A percentile compares a stretch with the other conserved stretches of the same genome.
phyloP scores from a whole-genome alignment of 768 basidiomycete species.

The Phanerodontia chrysosporium region DNA sequence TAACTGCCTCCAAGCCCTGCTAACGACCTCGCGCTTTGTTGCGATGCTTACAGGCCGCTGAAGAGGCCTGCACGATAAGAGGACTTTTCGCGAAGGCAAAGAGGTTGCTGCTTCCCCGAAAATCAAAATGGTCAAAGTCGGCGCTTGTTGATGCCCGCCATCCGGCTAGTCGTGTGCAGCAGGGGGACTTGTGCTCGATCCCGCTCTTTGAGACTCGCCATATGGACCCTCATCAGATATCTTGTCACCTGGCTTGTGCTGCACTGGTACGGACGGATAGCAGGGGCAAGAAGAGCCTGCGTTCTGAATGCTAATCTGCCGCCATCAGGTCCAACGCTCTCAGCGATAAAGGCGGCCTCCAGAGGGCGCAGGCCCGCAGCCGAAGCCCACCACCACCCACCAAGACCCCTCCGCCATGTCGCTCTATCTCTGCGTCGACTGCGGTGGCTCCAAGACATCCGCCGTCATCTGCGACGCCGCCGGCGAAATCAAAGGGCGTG shows the following conservation, averaged over 20 bases:
- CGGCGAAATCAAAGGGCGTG: conserved; percentile 64
- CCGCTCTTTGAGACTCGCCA: not conserved
- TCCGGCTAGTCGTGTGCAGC: not conserved
- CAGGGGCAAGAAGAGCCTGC: not conserved
- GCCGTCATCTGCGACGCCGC: conserved; percentile 58
- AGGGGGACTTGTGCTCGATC: not conserved
- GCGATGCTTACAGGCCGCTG: too few species aligned
- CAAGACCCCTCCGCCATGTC: conserved; percentile 18
- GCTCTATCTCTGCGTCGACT: conserved; percentile 79
- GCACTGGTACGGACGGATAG: not conserved
- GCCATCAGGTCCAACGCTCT: not conserved
- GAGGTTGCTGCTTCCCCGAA: too few species aligned
- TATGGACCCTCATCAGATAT: not conserved
- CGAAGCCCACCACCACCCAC: not conserved
- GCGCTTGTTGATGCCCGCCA: not conserved
- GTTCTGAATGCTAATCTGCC: not conserved
- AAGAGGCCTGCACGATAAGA: too few species aligned
- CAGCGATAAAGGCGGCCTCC: not conserved
- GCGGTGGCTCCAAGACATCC: conserved; percentile 86
- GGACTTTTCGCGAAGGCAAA: too few species aligned
- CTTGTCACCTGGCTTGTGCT: not conserved
- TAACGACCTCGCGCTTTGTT: too few species aligned
- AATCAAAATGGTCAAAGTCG: not conserved
- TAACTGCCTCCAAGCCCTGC: too few species aligned
- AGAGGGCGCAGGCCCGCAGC: not conserved